These are phyloP conservation scores for Ceriops decandra DNA, from an alignment of 345 rosid species.

Conservation along the genomic window DNA sequence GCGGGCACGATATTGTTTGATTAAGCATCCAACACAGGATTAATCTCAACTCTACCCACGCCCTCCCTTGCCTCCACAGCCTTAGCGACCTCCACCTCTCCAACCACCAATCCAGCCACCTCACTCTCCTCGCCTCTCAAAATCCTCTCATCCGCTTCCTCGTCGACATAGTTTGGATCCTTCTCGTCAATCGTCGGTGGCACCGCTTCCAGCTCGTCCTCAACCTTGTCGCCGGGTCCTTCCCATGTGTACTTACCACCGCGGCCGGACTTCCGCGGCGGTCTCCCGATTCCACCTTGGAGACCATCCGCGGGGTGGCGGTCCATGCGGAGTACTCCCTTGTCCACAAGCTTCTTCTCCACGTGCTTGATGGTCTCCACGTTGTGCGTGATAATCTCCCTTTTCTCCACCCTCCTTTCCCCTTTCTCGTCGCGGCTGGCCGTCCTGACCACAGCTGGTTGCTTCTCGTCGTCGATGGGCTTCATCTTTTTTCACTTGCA, in stretches of 20 bases:
- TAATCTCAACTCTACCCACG: conserved; percentile 59
- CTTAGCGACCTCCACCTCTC: conserved; percentile 66
- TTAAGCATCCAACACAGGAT: conserved; percentile 36
- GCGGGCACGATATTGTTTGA: not conserved
- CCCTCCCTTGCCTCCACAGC: conserved; percentile 42
- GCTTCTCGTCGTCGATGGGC: conserved; percentile 39
- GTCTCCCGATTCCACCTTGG: conserved; percentile 35
- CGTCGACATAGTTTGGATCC: conserved; percentile 75
- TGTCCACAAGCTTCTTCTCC: conserved; percentile 60
- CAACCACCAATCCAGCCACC: conserved; percentile 42
- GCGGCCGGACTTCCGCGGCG: conserved; percentile 68
- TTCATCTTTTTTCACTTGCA: conserved; percentile 18
- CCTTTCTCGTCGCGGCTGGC: conserved; percentile 48
- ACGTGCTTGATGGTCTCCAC: conserved; percentile 56
- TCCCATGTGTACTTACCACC: conserved; percentile 97
- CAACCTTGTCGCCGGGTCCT: conserved; percentile 48
- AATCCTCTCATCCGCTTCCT: conserved; percentile 40
- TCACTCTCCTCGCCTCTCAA: conserved; percentile 33
- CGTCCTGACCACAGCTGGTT: conserved; percentile 44
- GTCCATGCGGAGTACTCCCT: conserved; percentile 71
- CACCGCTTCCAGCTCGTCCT: conserved; percentile 42
- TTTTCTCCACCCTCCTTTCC: conserved; percentile 41
- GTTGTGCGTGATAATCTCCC: conserved; percentile 41
- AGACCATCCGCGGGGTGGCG: conserved; percentile 64
- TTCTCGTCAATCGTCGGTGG: conserved; percentile 69